These are phyloP conservation scores for Malania oleifera DNA, from an alignment of 164 flowering plant species.

Conservation along the genomic window DNA sequence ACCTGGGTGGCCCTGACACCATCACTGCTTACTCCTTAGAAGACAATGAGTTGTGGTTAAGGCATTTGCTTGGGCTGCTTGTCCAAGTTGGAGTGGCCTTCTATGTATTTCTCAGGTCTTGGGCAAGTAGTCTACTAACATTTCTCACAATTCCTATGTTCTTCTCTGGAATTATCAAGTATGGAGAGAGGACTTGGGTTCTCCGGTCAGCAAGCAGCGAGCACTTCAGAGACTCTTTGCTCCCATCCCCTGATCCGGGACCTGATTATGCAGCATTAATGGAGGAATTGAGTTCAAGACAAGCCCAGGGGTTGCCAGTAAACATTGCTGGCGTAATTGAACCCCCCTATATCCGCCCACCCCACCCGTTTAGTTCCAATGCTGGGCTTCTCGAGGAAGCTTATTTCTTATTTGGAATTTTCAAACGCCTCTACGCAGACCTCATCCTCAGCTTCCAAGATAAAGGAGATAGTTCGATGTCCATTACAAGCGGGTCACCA, in stretches of 20 bases:
- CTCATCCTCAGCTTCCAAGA: background rate
- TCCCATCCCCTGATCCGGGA: background rate
- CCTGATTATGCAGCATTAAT: no score
- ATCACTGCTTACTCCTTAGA: background rate
- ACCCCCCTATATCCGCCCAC: no score
- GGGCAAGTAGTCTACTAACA: no score
- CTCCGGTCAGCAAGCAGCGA: constrained; percentile 9
- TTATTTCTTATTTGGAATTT: background rate
- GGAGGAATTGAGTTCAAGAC: background rate
- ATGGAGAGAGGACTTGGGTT: constrained; percentile 15
- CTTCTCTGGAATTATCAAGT: constrained; percentile 11
- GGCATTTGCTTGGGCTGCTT: background rate
- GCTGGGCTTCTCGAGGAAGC: background rate
- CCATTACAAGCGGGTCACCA: background rate
- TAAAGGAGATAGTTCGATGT: background rate
- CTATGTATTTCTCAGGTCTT: no score
- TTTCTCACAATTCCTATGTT: background rate
- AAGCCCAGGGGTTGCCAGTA: no score
- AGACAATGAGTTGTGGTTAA: background rate
- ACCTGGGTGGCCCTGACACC: background rate
- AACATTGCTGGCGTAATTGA: no score
- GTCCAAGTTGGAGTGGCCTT: background rate
- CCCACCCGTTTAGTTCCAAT: no score
- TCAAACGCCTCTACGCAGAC: constrained; percentile 6
- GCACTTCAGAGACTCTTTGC: background rate